Percentiles rank a stretch among this genome's conserved stretches.
phyloP scores from a whole-genome alignment of 371 early-diverging fungal species.

The Zychaea mexicana region DNA sequence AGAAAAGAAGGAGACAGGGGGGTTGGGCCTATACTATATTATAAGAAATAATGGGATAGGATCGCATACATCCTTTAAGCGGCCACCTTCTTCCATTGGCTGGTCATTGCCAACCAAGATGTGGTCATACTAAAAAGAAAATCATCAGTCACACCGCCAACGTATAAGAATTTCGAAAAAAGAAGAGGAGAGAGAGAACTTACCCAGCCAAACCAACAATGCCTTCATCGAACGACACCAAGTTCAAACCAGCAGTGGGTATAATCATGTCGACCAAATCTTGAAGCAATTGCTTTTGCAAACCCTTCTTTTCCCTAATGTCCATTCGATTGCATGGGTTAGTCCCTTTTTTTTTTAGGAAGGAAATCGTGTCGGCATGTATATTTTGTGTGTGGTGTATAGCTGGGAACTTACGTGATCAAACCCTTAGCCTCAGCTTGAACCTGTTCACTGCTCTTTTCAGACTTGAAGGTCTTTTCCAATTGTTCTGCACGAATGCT shows the following conservation, averaged over 20 bases:
- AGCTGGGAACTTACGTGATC: slow-evolving; percentile 50
- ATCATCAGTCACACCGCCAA: not conserved
- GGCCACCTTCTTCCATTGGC: slow-evolving; percentile 43
- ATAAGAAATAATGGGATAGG: not conserved
- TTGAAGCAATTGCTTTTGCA: slow-evolving; percentile 58
- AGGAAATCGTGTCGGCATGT: too few species aligned
- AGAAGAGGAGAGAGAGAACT: slow-evolving; percentile 26
- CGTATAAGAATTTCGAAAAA: not conserved
- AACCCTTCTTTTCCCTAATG: slow-evolving; percentile 51
- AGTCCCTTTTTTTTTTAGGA: not conserved
- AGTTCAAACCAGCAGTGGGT: slow-evolving; percentile 62
- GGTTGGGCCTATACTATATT: too few species aligned
- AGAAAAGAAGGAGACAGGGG: too few species aligned
- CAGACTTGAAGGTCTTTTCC: slow-evolving; percentile 33
- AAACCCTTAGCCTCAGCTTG: slow-evolving; percentile 31
- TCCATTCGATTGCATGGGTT: not conserved
- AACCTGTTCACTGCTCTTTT: slow-evolving; percentile 5
- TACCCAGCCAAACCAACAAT: slow-evolving; percentile 71
- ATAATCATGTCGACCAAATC: slow-evolving; percentile 67
- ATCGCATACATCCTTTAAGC: not conserved
- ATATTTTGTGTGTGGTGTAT: too few species aligned
- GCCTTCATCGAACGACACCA: slow-evolving; percentile 61
- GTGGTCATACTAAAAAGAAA: slow-evolving; percentile 29
- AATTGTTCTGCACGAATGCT: slow-evolving; percentile 39
- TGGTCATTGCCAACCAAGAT: slow-evolving; percentile 34